Evolutionary conservation across 768 basidiomycete genomes (phyloP).

Genomic region (Termitomyces sp.): DNA sequence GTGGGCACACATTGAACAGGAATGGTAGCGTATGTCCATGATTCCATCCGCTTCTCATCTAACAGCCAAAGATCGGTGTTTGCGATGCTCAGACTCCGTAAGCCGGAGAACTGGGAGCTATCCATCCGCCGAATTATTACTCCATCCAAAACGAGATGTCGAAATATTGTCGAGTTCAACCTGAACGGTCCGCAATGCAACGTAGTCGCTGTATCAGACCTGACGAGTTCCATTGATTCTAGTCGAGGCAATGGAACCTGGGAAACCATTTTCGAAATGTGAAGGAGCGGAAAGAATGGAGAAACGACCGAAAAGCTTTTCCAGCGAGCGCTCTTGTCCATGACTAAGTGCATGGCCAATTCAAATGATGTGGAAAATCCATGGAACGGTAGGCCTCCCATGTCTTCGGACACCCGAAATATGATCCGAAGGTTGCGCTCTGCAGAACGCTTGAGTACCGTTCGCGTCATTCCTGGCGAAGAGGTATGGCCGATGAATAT

Average conservation of each 20-base stretch:
- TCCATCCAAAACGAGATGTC: not conserved
- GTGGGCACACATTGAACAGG: not conserved
- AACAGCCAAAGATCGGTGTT: not conserved
- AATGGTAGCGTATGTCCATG: not conserved
- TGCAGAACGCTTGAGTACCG: not conserved
- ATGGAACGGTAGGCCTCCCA: not conserved
- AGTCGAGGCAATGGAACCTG: not conserved
- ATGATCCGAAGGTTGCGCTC: not conserved
- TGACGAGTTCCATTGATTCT: not conserved
- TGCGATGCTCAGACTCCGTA: not conserved
- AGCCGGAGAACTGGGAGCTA: not conserved
- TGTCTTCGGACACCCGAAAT: not conserved
- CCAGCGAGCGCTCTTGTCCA: not conserved
- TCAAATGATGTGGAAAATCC: not conserved
- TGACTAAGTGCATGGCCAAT: not conserved
- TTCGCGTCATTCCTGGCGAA: not conserved
- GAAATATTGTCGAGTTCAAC: not conserved
- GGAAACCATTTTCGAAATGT: not conserved
- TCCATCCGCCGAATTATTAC: not conserved
- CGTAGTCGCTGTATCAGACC: not conserved
- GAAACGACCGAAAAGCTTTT: not conserved
- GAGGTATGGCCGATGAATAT: not conserved
- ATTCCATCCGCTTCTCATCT: not conserved
- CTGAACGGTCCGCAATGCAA: not conserved
- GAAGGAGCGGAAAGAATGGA: not conserved